A percentile compares a stretch with the other conserved stretches of the same genome.
phyloP scores from a whole-genome alignment of 352 stramenopile species.

The Globisporangium irregulare region DNA sequence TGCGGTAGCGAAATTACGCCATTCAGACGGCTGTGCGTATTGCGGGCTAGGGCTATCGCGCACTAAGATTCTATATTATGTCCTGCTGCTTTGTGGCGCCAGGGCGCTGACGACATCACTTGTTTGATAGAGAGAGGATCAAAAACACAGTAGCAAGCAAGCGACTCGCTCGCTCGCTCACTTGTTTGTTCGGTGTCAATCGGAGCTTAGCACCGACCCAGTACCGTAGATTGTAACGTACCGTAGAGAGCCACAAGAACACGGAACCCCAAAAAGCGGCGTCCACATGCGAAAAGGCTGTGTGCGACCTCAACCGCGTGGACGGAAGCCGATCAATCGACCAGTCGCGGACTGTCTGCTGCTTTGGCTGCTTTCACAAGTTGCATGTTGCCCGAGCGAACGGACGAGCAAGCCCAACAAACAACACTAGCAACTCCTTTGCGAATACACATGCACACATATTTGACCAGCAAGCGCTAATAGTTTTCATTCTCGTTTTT shows the following conservation, averaged over 20 bases:
- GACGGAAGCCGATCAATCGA: not conserved
- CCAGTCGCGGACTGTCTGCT: not conserved
- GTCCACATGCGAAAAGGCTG: not conserved
- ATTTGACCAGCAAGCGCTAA: not conserved
- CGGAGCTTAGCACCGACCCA: not conserved
- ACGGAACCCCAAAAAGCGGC: not conserved
- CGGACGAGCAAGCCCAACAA: not conserved
- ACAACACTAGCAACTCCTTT: not conserved
- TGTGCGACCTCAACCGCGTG: not conserved
- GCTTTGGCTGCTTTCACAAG: not conserved
- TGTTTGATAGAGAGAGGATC: not conserved
- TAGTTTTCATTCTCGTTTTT: not conserved
- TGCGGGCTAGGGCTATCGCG: not conserved
- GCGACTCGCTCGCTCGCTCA: too few relatives aligned
- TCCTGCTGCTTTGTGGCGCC: constrained; percentile 1
- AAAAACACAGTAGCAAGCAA: not conserved
- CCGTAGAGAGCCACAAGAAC: not conserved
- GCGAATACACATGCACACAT: too few relatives aligned
- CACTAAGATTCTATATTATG: constrained; percentile 7
- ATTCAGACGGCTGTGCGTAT: not conserved
- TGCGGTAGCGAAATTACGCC: constrained; percentile 1
- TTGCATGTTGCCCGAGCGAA: not conserved
- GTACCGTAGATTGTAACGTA: not conserved
- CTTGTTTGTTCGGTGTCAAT: not conserved
- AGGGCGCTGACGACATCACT: constrained; percentile 4